These are phyloP conservation scores for Tetrapisispora taiwanensis DNA, from an alignment of 805 yeast species.

Conservation along the genomic window DNA sequence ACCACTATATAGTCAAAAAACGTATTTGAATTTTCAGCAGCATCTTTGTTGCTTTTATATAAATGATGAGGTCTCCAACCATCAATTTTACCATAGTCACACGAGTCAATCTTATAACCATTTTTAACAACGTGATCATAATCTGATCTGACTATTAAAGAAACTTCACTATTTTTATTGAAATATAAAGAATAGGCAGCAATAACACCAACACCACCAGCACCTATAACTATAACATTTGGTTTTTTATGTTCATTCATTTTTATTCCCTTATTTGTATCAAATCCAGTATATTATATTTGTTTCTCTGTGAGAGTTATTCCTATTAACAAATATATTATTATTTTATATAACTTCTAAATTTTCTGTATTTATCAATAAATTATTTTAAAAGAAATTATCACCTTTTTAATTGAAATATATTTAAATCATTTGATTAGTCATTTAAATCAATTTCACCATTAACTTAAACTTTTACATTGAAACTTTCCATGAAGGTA, in stretches of 20 bases:
- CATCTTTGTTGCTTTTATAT: conserved; percentile 33
- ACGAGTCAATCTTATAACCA: conserved; percentile 53
- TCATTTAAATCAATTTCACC: too few relatives aligned
- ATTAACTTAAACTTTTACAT: too few relatives aligned
- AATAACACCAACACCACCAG: conserved; percentile 82
- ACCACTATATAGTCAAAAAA: conserved; percentile 52
- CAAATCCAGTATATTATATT: too few relatives aligned
- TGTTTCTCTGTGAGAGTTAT: too few relatives aligned
- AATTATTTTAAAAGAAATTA: too few relatives aligned
- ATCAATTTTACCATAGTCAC: conserved; percentile 48
- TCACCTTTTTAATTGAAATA: too few relatives aligned
- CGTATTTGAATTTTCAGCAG: conserved; percentile 34
- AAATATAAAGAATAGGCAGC: conserved; percentile 53
- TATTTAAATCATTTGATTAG: too few relatives aligned
- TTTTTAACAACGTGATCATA: conserved; percentile 40
- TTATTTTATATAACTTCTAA: too few relatives aligned
- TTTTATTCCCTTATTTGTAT: not conserved
- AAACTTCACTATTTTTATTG: conserved; percentile 41
- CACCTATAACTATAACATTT: conserved; percentile 55
- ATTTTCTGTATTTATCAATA: too few relatives aligned
- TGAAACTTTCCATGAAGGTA: too few relatives aligned
- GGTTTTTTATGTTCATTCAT: conserved; percentile 7
- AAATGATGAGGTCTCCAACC: conserved; percentile 51
- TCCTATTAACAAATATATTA: too few relatives aligned
- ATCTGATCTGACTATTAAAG: conserved; percentile 57